Base-by-base conservation (phyloP, 1,284 basidiomycete species). In the Macrocystidia cucumis region DNA sequence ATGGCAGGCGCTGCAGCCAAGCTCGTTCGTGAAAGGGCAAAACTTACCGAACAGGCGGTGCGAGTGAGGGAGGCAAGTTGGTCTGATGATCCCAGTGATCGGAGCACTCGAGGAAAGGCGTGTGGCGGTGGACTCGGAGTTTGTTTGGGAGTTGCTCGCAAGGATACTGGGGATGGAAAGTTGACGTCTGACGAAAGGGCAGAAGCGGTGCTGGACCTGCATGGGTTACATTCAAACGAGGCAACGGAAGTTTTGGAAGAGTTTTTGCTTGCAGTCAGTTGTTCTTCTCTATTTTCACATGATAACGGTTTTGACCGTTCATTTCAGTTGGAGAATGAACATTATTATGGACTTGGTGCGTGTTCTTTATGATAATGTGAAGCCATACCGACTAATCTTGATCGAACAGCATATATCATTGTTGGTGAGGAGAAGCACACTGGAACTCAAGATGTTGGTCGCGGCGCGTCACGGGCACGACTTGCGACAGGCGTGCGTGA, bases 401-500 rank as follows among this genome's bases (percentile, higher is more conserved):
- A 8, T 14, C 47, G 29, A n/a, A 17, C 44, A 88, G 93, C 75
- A 12, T 98, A 87, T 55, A 61, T 91, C 16, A 74, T 98, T 21
- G 89, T 98, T 3, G 95, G 96, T 7, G 91, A 96, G 57, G 91
- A 93, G 56, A 93, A 91, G 59, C 95, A 98, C 55, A 91, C 89
- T 1, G 92, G 89, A 2, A 85, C 78, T 19, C 88, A 92, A 51
- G 89, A 92, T 51, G 64, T 74, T 9, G 73, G 69, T 9, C 74
- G 90, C 32, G 88, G 91, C 23, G 76, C 88, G 1, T 87, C 86
- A 20, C 82, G 89, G 42, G 72, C 77, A 11, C 79, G 91, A 8
- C 69, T 98, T 8, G 86, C 81, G 3, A 74, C 82, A 1, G 87
- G 86, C 11, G 80, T 97, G 27, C 82, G 87, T 46, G 87, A 91